Percentiles rank a stretch among this genome's conserved stretches.
These are phyloP conservation scores for Exophiala calicioides DNA, from an alignment of 2,329 filamentous ascomycete species.

Conservation along the genomic window DNA sequence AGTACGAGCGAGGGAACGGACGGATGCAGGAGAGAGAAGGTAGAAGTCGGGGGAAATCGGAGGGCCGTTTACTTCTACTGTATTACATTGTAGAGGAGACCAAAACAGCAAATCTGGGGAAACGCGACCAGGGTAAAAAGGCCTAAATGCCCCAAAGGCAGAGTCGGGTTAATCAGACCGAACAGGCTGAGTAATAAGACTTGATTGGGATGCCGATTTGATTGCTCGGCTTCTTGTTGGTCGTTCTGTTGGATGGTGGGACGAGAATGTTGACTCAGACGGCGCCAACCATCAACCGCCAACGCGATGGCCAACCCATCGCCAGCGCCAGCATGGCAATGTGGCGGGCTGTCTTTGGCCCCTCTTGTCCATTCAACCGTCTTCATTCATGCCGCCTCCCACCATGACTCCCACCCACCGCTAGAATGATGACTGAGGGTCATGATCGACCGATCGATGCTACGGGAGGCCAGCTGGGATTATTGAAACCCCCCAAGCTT, in stretches of 20 bases:
- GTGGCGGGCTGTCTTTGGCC: too few species aligned
- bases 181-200: slow-evolving; percentile 14
- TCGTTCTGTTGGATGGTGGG: not conserved
- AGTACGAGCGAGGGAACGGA: too few species aligned
- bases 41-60: slow-evolving; percentile 4
- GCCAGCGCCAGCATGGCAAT: too few species aligned
- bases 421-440: too few species aligned
- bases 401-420: too few species aligned
- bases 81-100: slow-evolving; percentile 4
- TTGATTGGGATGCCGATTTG: not conserved
- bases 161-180: slow-evolving; percentile 19
- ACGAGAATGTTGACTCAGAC: slow-evolving; percentile 15
- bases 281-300: too few species aligned
- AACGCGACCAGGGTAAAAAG: not conserved
- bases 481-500: not conserved
- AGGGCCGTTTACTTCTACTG: not conserved
- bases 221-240: slow-evolving; percentile 6
- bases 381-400: too few species aligned
- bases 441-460: too few species aligned
- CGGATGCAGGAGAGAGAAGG: not conserved
- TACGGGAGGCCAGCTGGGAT: not conserved
- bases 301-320: too few species aligned
- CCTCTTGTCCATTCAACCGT: too few species aligned
- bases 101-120: slow-evolving; percentile 7
- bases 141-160: too few species aligned